Conservation (phyloP, 768 basidiomycete genomes). For the Podaxis pistillaris region DNA sequence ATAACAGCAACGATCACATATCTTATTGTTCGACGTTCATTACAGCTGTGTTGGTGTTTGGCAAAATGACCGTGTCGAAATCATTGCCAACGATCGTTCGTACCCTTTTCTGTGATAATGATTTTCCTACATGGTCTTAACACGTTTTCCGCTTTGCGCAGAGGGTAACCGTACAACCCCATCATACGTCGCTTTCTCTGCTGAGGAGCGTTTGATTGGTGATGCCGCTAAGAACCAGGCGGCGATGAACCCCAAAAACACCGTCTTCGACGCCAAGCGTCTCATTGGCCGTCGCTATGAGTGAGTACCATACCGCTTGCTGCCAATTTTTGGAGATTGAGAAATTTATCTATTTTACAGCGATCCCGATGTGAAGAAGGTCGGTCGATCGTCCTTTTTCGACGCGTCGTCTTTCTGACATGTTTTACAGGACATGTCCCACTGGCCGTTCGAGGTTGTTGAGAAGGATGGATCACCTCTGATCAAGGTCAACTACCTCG, state of each 20-base stretch:
- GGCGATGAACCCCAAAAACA: conserved; percentile 99
- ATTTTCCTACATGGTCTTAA: neutral
- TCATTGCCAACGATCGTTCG: conserved; percentile 96
- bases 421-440: conserved; percentile 73
- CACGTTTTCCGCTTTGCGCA: conserved; percentile 28
- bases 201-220: conserved; percentile 95
- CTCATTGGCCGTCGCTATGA: conserved; percentile 97
- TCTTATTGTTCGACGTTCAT: conserved; percentile 17
- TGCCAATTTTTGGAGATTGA: neutral
- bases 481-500: conserved; percentile 94
- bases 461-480: conserved; percentile 97
- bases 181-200: conserved; percentile 98
- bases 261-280: conserved; percentile 99
- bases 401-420: conserved; percentile 14
- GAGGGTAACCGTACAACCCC: conserved; percentile 99
- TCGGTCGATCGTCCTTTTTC: conserved; percentile 26
- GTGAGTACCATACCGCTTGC: conserved; percentile 40
- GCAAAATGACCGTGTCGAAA: conserved; percentile 99
- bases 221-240: conserved; percentile 99
- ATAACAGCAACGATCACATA: neutral
- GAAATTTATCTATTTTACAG: conserved; percentile 33
- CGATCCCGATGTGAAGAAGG: conserved; percentile 94
- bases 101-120: conserved; percentile 17
- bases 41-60: conserved; percentile 95
- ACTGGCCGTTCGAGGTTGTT: conserved; percentile 98